These are phyloP conservation scores for Colletotrichum lini DNA, from an alignment of 2,329 filamentous ascomycete species.

Conservation along the genomic window DNA sequence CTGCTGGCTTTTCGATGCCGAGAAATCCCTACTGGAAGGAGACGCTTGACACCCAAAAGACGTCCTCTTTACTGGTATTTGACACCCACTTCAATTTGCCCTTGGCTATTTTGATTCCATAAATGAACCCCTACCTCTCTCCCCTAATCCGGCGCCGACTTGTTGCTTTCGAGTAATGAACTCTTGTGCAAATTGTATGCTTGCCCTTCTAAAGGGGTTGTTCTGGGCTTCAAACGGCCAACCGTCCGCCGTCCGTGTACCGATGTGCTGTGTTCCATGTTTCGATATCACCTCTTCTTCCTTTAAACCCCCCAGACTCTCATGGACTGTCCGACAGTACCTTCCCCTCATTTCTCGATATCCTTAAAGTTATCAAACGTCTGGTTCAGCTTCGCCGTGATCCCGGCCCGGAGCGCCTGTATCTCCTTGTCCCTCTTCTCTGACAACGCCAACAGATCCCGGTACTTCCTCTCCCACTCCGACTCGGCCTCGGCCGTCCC, in stretches of 20 bases:
- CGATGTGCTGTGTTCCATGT: neutral
- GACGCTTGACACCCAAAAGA: neutral
- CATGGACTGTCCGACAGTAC: no score
- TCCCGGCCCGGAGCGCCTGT: constrained; percentile 57
- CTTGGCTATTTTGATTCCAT: neutral
- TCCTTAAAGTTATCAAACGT: constrained; percentile 18
- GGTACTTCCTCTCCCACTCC: constrained; percentile 68
- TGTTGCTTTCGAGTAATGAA: constrained; percentile 6
- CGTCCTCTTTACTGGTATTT: neutral
- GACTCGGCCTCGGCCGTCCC: constrained; percentile 15
- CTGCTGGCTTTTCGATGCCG: neutral
- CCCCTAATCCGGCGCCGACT: constrained; percentile 6
- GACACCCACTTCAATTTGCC: neutral
- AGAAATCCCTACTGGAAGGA: no score
- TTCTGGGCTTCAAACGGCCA: neutral
- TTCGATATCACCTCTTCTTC: neutral
- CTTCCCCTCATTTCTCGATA: neutral
- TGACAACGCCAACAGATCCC: constrained; percentile 71
- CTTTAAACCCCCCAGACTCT: neutral
- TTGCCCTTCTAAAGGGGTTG: neutral
- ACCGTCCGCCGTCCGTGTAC: neutral
- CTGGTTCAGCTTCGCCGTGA: constrained; percentile 55
- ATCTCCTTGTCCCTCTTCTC: constrained; percentile 70
- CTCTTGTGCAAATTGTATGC: neutral
- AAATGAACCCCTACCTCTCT: neutral